phyloP scores from a whole-genome alignment of 306 rosid genomes.

The Pueraria montana region DNA sequence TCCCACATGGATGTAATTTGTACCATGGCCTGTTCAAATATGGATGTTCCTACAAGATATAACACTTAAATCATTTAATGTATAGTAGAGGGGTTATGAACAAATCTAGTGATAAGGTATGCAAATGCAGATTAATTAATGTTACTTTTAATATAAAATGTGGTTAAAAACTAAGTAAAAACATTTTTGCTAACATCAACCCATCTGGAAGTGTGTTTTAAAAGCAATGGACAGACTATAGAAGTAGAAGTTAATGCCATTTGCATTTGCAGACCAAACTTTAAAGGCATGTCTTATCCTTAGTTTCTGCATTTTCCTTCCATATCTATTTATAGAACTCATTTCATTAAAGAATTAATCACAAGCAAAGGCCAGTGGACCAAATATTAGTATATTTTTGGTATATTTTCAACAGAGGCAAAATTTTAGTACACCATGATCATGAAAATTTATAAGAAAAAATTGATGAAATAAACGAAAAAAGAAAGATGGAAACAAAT shows the following conservation, averaged over 20 bases:
- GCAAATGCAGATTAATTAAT: background rate
- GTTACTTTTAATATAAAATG: slow-evolving; percentile 4
- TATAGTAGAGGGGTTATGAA: background rate
- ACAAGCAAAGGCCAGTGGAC: too few relatives aligned
- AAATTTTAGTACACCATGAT: background rate
- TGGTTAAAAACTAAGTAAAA: background rate
- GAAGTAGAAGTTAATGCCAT: background rate
- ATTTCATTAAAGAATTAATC: background rate
- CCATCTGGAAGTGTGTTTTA: background rate
- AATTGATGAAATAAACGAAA: background rate
- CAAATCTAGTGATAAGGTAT: too few relatives aligned
- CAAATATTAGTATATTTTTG: background rate
- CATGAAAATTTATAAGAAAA: background rate
- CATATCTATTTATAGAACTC: slow-evolving; percentile 9
- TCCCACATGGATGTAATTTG: slow-evolving; percentile 95
- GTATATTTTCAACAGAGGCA: slow-evolving; percentile 3
- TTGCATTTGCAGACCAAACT: background rate
- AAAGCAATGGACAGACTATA: background rate
- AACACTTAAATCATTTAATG: slow-evolving; percentile 15
- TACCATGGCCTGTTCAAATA: slow-evolving; percentile 86
- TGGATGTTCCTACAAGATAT: slow-evolving; percentile 81
- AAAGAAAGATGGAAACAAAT: slow-evolving; percentile 2
- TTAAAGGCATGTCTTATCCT: background rate
- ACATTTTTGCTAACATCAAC: background rate
- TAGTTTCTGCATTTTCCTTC: slow-evolving; percentile 4